These are phyloP conservation scores for Apiospora koreana DNA, from an alignment of 2,329 filamentous ascomycete species.

Conservation along the genomic window DNA sequence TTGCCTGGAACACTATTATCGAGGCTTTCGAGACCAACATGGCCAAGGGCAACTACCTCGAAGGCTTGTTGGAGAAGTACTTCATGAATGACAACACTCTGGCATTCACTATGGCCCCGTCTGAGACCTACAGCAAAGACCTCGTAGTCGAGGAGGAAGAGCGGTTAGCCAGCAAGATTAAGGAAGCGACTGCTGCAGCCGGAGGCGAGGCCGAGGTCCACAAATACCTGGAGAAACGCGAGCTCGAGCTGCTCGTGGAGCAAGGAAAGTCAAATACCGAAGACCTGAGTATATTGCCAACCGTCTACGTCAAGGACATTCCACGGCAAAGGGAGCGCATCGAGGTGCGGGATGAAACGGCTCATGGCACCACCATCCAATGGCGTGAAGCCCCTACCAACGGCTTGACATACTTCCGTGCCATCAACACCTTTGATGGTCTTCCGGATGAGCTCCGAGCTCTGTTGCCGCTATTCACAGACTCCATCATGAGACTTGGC, in stretches of 20 bases:
- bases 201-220: slow-evolving; percentile 72
- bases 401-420: slow-evolving; percentile 92
- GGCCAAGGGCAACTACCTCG: slow-evolving; percentile 76
- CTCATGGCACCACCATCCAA: slow-evolving; percentile 71
- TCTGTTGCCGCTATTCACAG: slow-evolving; percentile 86
- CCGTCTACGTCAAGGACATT: slow-evolving; percentile 86
- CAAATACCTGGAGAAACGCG: slow-evolving; percentile 71
- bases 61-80: slow-evolving; percentile 85
- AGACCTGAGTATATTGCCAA: slow-evolving; percentile 85
- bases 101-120: slow-evolving; percentile 93
- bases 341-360: slow-evolving; percentile 61
- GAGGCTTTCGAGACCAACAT: slow-evolving; percentile 78
- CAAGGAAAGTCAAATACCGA: slow-evolving; percentile 84
- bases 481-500: slow-evolving; percentile 89
- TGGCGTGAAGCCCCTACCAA: slow-evolving; percentile 95
- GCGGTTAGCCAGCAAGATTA: slow-evolving; percentile 74
- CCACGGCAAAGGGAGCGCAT: slow-evolving; percentile 70
- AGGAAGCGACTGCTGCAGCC: slow-evolving; percentile 66
- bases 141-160: slow-evolving; percentile 75
- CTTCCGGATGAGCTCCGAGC: slow-evolving; percentile 83
- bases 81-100: slow-evolving; percentile 83
- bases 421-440: slow-evolving; percentile 76
- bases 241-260: slow-evolving; percentile 76
- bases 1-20: slow-evolving; percentile 91
- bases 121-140: slow-evolving; percentile 71